These are phyloP conservation scores for Sporisorium scitamineum DNA, from an alignment of 1,284 basidiomycete species.

Conservation along the genomic window DNA sequence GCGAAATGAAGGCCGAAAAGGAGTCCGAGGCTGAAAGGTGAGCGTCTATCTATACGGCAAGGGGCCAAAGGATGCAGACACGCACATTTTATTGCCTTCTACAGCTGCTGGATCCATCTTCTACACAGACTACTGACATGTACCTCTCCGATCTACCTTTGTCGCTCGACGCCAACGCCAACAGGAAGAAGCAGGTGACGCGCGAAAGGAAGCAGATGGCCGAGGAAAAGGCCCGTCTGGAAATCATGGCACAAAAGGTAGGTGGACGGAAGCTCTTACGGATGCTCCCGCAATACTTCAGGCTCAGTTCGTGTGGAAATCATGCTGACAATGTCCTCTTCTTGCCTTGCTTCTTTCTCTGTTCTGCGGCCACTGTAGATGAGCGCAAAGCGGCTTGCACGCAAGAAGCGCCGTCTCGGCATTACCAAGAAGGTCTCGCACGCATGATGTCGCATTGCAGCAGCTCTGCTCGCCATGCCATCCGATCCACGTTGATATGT, in stretches of 20 bases:
- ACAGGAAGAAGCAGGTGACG: slow-evolving; percentile 44
- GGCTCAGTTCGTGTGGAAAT: not conserved
- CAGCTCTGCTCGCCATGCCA: not conserved
- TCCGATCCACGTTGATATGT: slow-evolving; percentile 11
- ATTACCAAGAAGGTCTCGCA: slow-evolving; percentile 60
- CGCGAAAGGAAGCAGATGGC: slow-evolving; percentile 57
- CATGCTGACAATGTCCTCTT: not conserved
- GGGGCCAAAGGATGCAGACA: not conserved
- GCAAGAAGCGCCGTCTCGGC: slow-evolving; percentile 54
- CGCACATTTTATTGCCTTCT: not conserved
- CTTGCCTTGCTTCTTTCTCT: not conserved
- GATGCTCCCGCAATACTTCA: not conserved
- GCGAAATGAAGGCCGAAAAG: slow-evolving; percentile 55
- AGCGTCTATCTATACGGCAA: not conserved
- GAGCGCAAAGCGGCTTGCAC: slow-evolving; percentile 55
- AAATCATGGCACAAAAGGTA: slow-evolving; percentile 58
- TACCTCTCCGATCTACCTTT: too few species aligned
- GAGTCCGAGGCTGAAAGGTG: slow-evolving; percentile 41
- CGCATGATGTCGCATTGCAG: slow-evolving; percentile 4
- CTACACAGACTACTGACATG: not conserved
- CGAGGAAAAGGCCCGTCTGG: slow-evolving; percentile 54
- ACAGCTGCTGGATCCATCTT: too few species aligned
- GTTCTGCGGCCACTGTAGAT: slow-evolving; percentile 24
- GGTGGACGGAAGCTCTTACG: not conserved
- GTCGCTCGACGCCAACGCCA: not conserved